Evolutionary conservation across 495 filamentous ascomycete species (phyloP), one percentile per base, ranked within the genome.

Genomic region (Bombardia bombarda): DNA sequence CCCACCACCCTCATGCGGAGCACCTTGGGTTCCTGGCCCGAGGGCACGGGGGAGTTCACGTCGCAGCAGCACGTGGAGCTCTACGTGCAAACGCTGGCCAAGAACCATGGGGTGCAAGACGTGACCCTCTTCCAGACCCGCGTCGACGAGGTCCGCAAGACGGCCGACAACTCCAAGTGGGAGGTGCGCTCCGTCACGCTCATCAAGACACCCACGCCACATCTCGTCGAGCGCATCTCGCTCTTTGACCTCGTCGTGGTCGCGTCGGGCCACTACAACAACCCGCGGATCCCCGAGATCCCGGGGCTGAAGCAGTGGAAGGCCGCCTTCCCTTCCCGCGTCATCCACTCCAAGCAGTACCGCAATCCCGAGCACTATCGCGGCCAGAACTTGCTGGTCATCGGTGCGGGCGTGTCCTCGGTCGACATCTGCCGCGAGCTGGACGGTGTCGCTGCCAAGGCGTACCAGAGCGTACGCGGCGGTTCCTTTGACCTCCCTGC

Each of bases 281-380:
- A 71, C 14, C 74, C 70, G 12, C 69, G 66, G 2, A 58, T 83
- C 1, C 79, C 79, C 7, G 66, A 78, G 49, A 69, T 79, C 18
- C 50, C 62, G 0, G 78, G 78, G 0, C 55, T 84, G 9, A 45
- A 67, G 0, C 64, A 68, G 4, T 73, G 74, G 53, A 82, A 80
- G 44, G 34, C 54, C 7, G 60, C 47, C 32, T 80, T 72, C 58
- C 74, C 79, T 0, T 38, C 50, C 12, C 57, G 65, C 6, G 65
- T 84, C 22, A 63, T 61, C 4, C 79, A 83, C 57, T 82, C 80
- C 2, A 82, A 83, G 49, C 69, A 66, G 40, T 83, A 81, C 43
- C 70, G 79, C 10, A 68, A 54, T 3, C 67, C 80, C 0, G 56
- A 70, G 4, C 53, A 50, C 9, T 77, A 73, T 46, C 40, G 43